A percentile compares a stretch with the other conserved stretches of the same genome.
phyloP scores from a whole-genome alignment of 306 rosid genomes.

The Acacia acuminata region DNA sequence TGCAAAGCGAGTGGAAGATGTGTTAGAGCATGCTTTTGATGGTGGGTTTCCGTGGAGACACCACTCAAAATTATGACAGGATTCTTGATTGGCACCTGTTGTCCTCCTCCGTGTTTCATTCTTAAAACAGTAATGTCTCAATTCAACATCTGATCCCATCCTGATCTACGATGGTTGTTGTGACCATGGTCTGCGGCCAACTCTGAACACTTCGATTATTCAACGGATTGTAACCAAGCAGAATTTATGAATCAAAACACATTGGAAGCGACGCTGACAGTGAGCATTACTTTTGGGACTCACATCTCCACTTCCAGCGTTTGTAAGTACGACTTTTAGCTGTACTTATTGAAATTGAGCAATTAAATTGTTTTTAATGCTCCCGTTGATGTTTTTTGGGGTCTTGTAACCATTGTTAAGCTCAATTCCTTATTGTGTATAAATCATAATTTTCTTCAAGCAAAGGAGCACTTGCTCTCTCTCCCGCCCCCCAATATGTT shows the following conservation, averaged over 20 bases:
- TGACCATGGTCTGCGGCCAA: constrained; percentile 10
- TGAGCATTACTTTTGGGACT: constrained; percentile 21
- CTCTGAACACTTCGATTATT: constrained; percentile 4
- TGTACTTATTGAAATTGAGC: constrained; percentile 27
- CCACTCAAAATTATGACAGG: constrained; percentile 62
- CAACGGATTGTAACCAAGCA: constrained; percentile 2
- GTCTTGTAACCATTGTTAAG: not conserved
- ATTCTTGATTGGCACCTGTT: constrained; percentile 17
- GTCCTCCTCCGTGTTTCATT: constrained; percentile 17
- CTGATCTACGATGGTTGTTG: constrained; percentile 3
- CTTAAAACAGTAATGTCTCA: constrained; percentile 24
- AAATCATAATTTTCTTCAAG: constrained; percentile 35
- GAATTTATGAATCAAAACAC: constrained; percentile 12
- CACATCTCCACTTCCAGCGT: not conserved
- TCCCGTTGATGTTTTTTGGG: not conserved
- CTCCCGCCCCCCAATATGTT: constrained; percentile 9
- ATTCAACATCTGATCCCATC: constrained; percentile 22
- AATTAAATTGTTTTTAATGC: constrained; percentile 17
- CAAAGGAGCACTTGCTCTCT: not conserved
- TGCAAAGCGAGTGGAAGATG: constrained; percentile 83
- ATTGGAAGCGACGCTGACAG: constrained; percentile 27
- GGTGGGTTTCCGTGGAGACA: constrained; percentile 87
- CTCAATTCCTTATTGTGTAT: constrained; percentile 29
- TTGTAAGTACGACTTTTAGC: constrained; percentile 35
- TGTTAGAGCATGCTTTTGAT: constrained; percentile 77